Percentiles rank a stretch among this genome's conserved stretches.
phyloP scores from a whole-genome alignment of 352 stramenopile species.

The Pythium folliculosum region DNA sequence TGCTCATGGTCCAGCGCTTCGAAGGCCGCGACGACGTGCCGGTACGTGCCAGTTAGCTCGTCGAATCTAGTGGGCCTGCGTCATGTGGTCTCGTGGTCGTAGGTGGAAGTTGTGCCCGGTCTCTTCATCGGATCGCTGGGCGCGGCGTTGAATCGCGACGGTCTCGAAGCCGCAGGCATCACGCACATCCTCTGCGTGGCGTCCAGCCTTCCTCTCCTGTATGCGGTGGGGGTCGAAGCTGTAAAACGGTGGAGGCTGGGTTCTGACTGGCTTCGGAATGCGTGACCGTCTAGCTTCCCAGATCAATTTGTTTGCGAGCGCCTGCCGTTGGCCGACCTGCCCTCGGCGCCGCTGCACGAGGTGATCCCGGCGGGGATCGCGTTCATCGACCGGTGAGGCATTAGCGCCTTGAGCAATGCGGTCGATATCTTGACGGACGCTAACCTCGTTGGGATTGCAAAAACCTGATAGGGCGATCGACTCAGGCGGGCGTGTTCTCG shows the following conservation, averaged over 20 bases:
- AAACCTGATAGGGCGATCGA: conserved; percentile 36
- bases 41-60: conserved; percentile 23
- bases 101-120: conserved; percentile 38
- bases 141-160: conserved; percentile 50
- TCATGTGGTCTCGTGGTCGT: background rate
- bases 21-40: conserved; percentile 43
- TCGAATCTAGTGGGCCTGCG: background rate
- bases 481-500: conserved; percentile 53
- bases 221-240: too few species aligned
- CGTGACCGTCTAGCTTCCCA: conserved; percentile 37
- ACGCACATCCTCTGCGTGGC: conserved; percentile 68
- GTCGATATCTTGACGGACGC: too few species aligned
- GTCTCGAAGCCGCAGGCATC: conserved; percentile 42
- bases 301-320: conserved; percentile 56
- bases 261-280: background rate
- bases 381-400: conserved; percentile 63
- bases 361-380: conserved; percentile 48
- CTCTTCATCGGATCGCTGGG: conserved; percentile 77
- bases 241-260: too few species aligned
- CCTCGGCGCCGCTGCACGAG: conserved; percentile 36
- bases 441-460: background rate
- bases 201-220: conserved; percentile 37
- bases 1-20: conserved; percentile 59
- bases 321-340: conserved; percentile 51
- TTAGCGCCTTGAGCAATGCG: background rate